Percentiles rank a stretch among this genome's conserved stretches.
These are phyloP conservation scores for Arabidopsis arenosa DNA, from an alignment of 345 rosid species.

Conservation along the genomic window DNA sequence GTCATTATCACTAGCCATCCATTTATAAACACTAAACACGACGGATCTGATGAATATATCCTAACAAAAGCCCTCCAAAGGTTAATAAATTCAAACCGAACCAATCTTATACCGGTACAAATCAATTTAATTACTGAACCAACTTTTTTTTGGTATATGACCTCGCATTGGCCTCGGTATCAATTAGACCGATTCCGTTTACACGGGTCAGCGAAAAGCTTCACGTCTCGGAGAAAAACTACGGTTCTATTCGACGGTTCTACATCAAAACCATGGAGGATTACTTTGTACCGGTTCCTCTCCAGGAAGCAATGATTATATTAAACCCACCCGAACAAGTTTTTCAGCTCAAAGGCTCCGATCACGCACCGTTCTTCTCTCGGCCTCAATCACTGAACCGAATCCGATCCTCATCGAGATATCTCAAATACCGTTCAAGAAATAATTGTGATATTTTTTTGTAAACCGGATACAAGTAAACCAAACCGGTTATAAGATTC, in stretches of 20 bases:
- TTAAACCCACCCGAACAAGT: slow-evolving; percentile 62
- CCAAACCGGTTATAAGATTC: slow-evolving; percentile 28
- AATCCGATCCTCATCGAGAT: slow-evolving; percentile 52
- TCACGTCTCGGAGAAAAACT: slow-evolving; percentile 53
- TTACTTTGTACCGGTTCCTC: slow-evolving; percentile 51
- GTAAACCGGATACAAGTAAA: slow-evolving; percentile 13
- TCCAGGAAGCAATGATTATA: slow-evolving; percentile 61
- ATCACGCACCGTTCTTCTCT: slow-evolving; percentile 79
- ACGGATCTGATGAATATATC: too few relatives aligned
- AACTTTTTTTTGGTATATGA: slow-evolving; percentile 57
- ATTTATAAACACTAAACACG: not conserved
- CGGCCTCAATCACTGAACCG: slow-evolving; percentile 69
- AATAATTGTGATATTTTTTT: not conserved
- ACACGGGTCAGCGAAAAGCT: slow-evolving; percentile 91
- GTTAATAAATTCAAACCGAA: slow-evolving; percentile 42
- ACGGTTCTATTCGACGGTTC: slow-evolving; percentile 62
- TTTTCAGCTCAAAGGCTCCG: slow-evolving; percentile 69
- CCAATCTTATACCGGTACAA: not conserved
- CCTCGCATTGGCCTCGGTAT: slow-evolving; percentile 92
- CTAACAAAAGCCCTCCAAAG: slow-evolving; percentile 68
- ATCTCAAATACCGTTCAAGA: slow-evolving; percentile 50
- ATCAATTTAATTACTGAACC: slow-evolving; percentile 27
- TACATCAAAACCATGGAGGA: slow-evolving; percentile 65
- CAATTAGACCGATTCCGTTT: slow-evolving; percentile 93
- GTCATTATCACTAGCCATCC: slow-evolving; percentile 6